Evolutionary conservation across 306 rosid species (phyloP), one percentile per base, ranked within the genome.

Genomic region (Medicago ruthenica): DNA sequence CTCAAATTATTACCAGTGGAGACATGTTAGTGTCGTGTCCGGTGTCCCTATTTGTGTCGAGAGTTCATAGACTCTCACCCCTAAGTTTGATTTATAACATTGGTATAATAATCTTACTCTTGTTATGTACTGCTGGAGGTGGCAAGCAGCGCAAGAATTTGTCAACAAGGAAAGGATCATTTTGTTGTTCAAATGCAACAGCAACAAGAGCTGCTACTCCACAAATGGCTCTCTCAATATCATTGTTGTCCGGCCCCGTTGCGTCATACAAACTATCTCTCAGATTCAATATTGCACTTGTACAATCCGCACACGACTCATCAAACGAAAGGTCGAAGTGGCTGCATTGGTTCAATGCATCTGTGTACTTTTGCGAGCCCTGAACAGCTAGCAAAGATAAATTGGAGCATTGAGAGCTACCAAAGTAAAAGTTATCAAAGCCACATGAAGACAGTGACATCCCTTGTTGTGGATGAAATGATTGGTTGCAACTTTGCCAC

Each of bases 151-250:
- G 77, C 18, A 85, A 79, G 79, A 88, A 74, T 41, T 80, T 82
- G 40, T 83, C 82, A 5, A 40, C 12, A 6, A 73, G 14, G 3
- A 78, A n/a, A 8, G 58, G 70, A n/a, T 76, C 83, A 37, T 73
- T 78, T 42, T 61, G 21, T 6, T 17, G 73, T n/a, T 47, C 87
- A 7, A 86, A 81, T 0, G 88, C 88, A 36, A 91, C 57, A 44
- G 88, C 78, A 47, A 89, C 80, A 47, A 89, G 75, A 44, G 93
- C 84, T 0, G 89, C 90, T 1, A 91, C 82, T 0, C 84, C 89
- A 15, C 97, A 88, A 1, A 83, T 65, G 45, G 79, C 84, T 31
- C n/a, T 79, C 34, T 86, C 93, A 4, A 51, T 21, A 8, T 41
- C 24, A 54, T 80, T 16, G 6, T 17, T 12, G 0, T n/a, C 8